Conservation (phyloP, 352 stramenopile species). For the Phytophthora hibernalis region DNA sequence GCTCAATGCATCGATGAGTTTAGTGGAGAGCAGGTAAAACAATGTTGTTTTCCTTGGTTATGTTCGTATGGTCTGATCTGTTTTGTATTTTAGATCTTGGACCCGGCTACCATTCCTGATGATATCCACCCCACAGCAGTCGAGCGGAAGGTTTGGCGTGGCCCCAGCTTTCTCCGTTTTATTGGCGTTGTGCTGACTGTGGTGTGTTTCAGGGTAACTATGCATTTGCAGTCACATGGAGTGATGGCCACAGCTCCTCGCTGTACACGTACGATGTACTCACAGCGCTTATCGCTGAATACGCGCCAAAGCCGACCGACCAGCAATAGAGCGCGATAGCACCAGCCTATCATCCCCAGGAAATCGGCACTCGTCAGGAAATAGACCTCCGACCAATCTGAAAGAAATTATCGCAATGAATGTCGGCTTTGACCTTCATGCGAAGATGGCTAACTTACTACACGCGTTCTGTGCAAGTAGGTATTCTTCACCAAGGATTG, state of each 20-base stretch:
- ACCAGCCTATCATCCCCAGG: background rate
- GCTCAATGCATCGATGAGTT: constrained; percentile 91
- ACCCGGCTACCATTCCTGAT: constrained; percentile 71
- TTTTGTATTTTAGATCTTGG: constrained; percentile 59
- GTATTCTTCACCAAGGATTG: too few species aligned
- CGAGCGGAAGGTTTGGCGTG: constrained; percentile 72
- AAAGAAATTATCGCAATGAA: too few species aligned
- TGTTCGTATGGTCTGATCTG: constrained; percentile 6
- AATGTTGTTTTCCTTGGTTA: background rate
- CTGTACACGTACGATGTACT: constrained; percentile 97
- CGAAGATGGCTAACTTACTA: too few species aligned
- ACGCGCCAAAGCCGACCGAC: constrained; percentile 18
- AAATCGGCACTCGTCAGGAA: background rate
- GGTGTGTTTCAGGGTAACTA: constrained; percentile 93
- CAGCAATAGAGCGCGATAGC: constrained; percentile 21
- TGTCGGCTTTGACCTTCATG: background rate
- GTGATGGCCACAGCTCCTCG: constrained; percentile 95
- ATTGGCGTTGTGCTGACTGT: background rate
- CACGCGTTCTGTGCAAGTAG: too few species aligned
- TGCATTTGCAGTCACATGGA: constrained; percentile 97
- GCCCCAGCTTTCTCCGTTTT: background rate
- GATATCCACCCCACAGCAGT: constrained; percentile 85
- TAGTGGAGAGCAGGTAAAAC: constrained; percentile 73
- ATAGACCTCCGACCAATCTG: background rate
- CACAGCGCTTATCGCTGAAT: constrained; percentile 64